A percentile compares a stretch with the other conserved stretches of the same genome.
Conservation (phyloP, 805 yeast genomes). For the Kluyveromyces aestuarii region DNA sequence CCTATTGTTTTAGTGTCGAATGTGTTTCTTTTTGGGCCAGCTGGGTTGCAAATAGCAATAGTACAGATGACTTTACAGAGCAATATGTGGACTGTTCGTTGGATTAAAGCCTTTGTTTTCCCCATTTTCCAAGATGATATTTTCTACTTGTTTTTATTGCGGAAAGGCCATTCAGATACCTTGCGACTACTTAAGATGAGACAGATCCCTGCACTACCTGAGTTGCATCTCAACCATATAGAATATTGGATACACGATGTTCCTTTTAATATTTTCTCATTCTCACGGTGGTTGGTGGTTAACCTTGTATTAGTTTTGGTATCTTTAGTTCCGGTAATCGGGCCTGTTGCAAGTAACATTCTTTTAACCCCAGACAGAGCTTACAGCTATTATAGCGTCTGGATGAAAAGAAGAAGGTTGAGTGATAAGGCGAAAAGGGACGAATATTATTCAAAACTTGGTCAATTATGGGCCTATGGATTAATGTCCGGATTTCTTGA, state of each 20-base stretch:
- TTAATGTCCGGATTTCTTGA: slow-evolving; percentile 20
- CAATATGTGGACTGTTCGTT: slow-evolving; percentile 17
- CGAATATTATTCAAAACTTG: slow-evolving; percentile 8
- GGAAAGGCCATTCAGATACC: slow-evolving; percentile 9
- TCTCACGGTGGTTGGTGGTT: slow-evolving; percentile 5
- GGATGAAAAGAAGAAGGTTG: slow-evolving; percentile 10
- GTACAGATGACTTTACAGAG: slow-evolving; percentile 25
- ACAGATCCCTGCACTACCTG: slow-evolving; percentile 3
- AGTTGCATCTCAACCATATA: slow-evolving; percentile 2
- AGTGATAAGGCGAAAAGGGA: slow-evolving; percentile 1
- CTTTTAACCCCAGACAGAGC: slow-evolving; percentile 22
- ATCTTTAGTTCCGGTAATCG: slow-evolving; percentile 28
- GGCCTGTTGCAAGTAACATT: slow-evolving; percentile 25
- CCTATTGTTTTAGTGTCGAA: slow-evolving; percentile 22
- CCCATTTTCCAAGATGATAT: slow-evolving; percentile 16
- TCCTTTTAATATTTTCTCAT: slow-evolving; percentile 6
- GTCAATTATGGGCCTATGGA: slow-evolving; percentile 23
- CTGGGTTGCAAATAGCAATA: slow-evolving; percentile 23
- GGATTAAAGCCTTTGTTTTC: slow-evolving; percentile 18
- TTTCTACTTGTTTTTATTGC: slow-evolving; percentile 15
- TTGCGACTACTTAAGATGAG: neutral
- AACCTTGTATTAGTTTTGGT: slow-evolving; percentile 9
- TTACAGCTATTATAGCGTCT: slow-evolving; percentile 17
- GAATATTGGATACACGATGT: slow-evolving; percentile 16
- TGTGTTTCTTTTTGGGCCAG: slow-evolving; percentile 22